Evolutionary conservation across 177 flowering plant genomes (phyloP), one percentile per base, ranked within the genome.

Genomic region (Vitis hybrid): DNA sequence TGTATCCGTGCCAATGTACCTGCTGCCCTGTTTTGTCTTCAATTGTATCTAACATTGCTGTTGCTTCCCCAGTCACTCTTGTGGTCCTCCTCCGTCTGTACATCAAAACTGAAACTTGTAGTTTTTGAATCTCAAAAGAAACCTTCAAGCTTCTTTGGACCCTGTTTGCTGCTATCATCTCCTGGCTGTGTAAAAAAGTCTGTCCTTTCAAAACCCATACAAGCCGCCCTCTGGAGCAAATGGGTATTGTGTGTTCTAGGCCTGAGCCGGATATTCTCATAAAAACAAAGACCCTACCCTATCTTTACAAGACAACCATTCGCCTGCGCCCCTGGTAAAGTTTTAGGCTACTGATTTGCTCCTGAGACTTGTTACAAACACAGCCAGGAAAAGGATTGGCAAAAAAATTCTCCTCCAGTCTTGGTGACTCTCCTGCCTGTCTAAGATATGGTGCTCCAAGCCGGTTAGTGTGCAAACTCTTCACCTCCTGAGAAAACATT

Each of bases 321-420:
- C 60, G 40, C 40, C 21, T 65, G 11, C 19, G 59, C 59, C 70
- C 60, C 65, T 72, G 54, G 19, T 79, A 75, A 40, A 62, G 24
- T 68, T 66, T 70, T 21, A 60, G 68, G 17, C 62, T 56, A 2
- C 59, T 62, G 4, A 51, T 32, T 21, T 54, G 60, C 30, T 69
- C 71, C 52, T 46, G 59, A 30, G 80, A 15, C 70, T 68, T 83
- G 60, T 83, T 71, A 60, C 97, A 92, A 48, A 90, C 66, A 70
- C 95, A 90, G 5, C 87, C 93, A 10, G 95, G 93, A 35, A 71
- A 74, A 49, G 97, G 97, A 73, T 92, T 90, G 48, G 95, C 88
- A 68, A 84, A 89, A 73, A 92, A 89, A 60, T 80, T 85, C 75
- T 92, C 93, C 77, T 90, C 93, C 2, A 78, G 56, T 68, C 83